Base-by-base conservation (phyloP, 805 yeast genomes). In the Lipomyces orientalis region DNA sequence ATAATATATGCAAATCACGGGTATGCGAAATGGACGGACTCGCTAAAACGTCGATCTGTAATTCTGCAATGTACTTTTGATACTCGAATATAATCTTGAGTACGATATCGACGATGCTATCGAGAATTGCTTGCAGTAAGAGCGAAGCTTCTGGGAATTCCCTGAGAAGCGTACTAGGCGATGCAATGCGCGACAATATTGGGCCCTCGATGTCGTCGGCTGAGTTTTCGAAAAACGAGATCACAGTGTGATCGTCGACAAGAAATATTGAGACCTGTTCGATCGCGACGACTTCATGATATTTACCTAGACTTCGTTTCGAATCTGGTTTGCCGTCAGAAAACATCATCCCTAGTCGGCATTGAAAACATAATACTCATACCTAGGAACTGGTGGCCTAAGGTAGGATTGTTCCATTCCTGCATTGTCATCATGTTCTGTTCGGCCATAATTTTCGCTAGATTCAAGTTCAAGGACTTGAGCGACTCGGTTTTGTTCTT, bases 261-360 rank as follows among this genome's bases (percentile, higher is more conserved):
- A 87, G 66, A 67, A 83, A 87, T 58, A 86, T 75, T 0, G 88
- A 84, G 1, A 84, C 84, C 73, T 87, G 89, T 73, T 87, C 90
- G 10, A 85, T 77, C 0, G 86, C 87, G 6, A 86, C 86, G 29
- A 75, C 76, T 79, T 80, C 64, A 79, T 81, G 80, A 70, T 82
- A 74, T 56, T 78, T 71, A 65, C 82, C 81, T 35, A 85, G 76
- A 6, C 87, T 87, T 54, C 86, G 75, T 59, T 79, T 79, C 10
- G 76, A 76, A 65, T 84, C 62, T 60, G 16, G 37, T 12, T 14
- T 14, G 7, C 6, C 54, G 33, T 61, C 46, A 54, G 52, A 29
- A 39, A 2, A 22, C 9, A 12, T 16, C 1, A 25, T 25, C 29
- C 29, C 29, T 3, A 25, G 3, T 25, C 29, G 29, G 29, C 29